Base-by-base conservation (phyloP, 768 basidiomycete genomes). In the Tricholoma hemisulphureum region DNA sequence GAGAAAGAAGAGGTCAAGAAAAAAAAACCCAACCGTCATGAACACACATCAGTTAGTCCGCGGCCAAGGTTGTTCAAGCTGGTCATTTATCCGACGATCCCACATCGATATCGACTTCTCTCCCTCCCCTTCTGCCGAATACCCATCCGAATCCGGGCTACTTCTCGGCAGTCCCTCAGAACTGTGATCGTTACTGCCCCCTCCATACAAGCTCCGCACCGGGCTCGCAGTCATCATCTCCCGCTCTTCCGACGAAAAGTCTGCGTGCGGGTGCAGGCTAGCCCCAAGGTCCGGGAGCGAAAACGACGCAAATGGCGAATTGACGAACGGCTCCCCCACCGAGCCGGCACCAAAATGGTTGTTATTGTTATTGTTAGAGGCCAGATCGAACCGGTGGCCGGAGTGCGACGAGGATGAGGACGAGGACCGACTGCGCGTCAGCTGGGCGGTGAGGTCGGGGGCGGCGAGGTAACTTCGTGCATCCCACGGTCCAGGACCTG, bases 341-440 rank as follows among this genome's bases (percentile, higher is more conserved):
- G 20, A 43, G 59, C 9, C 57, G 43, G 50, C 55, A 54, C 39
- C 55, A 2, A 52, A 49, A 28, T 32, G 41, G 21, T n/a, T 53
- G 51, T 1, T 20, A 45, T n/a, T 45, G 21, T n/a, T 53, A 46
- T 1, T 20, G 51, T n/a, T 45, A 54, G 18, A 45, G 28, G 43
- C 11, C n/a, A 49, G 29, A 13, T 55, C 18, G 21, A 23, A 45
- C 13, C 24, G 53, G 26, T 64, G 63, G 62, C 70, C 72, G 9
- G 73, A 73, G 50, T 71, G 69, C 1, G 75, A 75, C 1, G 69
- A 71, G 1, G 68, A 64, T 1, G 66, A 64, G 0, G 66, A 66
- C n/a, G 65, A 67, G 6, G 46, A 49, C n/a, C 64, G 61, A 43
- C 66, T 67, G n/a, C 66, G 58, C 9, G 66, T 53, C 1, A 59